Evolutionary conservation across 1,139 yeast species (phyloP).

Genomic region (Scheffersomyces parashehatae): DNA sequence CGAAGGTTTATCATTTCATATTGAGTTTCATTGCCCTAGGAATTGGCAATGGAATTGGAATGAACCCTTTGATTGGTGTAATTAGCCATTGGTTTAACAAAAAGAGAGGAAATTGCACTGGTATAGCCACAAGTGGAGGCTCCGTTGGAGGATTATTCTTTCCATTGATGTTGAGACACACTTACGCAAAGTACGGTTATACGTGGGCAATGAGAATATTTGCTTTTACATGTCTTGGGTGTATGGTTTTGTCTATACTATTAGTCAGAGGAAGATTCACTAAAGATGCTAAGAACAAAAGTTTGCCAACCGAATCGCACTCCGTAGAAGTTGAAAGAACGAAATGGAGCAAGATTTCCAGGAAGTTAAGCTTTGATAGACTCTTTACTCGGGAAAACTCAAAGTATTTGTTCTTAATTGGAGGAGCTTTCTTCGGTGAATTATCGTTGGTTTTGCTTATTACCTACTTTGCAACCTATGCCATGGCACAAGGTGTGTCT

Average conservation of each 20-base stretch:
- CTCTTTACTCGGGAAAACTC: constrained; percentile 7
- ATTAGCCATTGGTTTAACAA: constrained; percentile 60
- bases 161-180: constrained; percentile 56
- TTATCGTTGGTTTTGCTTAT: constrained; percentile 50
- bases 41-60: constrained; percentile 55
- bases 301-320: neutral
- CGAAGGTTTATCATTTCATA: constrained; percentile 53
- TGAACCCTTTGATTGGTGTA: constrained; percentile 58
- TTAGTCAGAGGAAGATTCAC: constrained; percentile 49
- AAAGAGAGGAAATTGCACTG: constrained; percentile 56
- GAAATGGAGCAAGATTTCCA: constrained; percentile 1
- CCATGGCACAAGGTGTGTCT: constrained; percentile 52
- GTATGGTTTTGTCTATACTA: constrained; percentile 38
- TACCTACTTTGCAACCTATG: constrained; percentile 59
- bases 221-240: constrained; percentile 43
- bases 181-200: constrained; percentile 56
- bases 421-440: constrained; percentile 49
- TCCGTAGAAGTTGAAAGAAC: neutral
- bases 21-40: constrained; percentile 54
- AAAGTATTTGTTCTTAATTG: constrained; percentile 19
- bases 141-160: constrained; percentile 63
- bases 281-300: constrained; percentile 5
- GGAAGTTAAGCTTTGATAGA: constrained; percentile 1
- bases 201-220: constrained; percentile 62
- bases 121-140: constrained; percentile 63